A percentile compares a stretch with the other conserved stretches of the same genome.
Conservation (phyloP, 306 rosid genomes). For the Ceratonia siliqua region DNA sequence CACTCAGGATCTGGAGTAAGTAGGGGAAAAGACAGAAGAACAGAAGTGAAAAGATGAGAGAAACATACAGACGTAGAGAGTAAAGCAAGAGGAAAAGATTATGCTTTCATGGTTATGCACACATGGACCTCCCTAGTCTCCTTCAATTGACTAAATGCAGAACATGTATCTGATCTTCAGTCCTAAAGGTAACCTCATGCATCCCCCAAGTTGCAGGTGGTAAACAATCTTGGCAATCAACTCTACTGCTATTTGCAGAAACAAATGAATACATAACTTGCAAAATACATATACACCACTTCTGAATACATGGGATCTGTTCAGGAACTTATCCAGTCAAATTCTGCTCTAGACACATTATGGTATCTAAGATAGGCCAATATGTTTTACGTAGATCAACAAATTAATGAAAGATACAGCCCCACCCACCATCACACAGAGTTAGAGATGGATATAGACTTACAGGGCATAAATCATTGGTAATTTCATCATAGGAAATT, state of each 20-base stretch:
- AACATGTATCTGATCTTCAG: slow-evolving; percentile 15
- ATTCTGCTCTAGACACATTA: background rate
- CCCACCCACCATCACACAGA: background rate
- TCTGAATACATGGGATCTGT: background rate
- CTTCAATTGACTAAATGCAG: slow-evolving; percentile 25
- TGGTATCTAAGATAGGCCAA: background rate
- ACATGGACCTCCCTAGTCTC: slow-evolving; percentile 18
- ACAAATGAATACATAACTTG: slow-evolving; percentile 10
- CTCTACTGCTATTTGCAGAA: slow-evolving; percentile 22
- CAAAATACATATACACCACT: slow-evolving; percentile 11
- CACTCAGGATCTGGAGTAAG: slow-evolving; percentile 72
- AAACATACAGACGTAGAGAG: background rate
- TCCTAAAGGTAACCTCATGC: slow-evolving; percentile 21
- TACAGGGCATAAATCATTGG: slow-evolving; percentile 93
- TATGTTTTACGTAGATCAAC: background rate
- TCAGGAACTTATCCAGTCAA: background rate
- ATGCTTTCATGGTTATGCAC: background rate
- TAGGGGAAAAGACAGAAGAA: background rate
- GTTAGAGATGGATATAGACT: slow-evolving; percentile 44
- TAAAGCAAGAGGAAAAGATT: background rate
- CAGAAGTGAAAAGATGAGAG: slow-evolving; percentile 18
- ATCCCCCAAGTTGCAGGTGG: slow-evolving; percentile 15
- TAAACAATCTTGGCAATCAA: slow-evolving; percentile 20
- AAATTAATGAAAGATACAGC: slow-evolving; percentile 7
- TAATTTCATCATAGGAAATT: slow-evolving; percentile 89